A percentile compares a stretch with the other conserved stretches of the same genome.
phyloP scores from a whole-genome alignment of 768 basidiomycete species.

The Kwoniella sp. region DNA sequence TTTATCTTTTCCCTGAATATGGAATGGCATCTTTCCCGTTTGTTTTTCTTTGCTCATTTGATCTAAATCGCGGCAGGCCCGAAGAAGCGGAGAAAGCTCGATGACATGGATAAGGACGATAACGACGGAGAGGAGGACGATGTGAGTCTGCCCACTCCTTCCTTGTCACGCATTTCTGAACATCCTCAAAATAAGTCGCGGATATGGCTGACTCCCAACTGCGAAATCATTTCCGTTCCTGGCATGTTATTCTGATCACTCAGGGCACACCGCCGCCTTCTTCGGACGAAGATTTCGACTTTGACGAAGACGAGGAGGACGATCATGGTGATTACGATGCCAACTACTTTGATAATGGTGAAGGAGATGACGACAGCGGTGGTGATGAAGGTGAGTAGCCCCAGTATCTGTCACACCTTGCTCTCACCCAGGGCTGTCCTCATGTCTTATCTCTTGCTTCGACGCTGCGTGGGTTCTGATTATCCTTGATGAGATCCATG shows the following conservation, averaged over 20 bases:
- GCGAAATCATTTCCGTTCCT: too few relatives aligned
- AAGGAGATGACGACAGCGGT: conserved; percentile 49
- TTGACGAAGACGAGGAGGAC: conserved; percentile 41
- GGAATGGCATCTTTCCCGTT: neutral
- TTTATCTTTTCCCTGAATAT: too few relatives aligned
- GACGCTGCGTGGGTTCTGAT: too few relatives aligned
- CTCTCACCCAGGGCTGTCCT: neutral
- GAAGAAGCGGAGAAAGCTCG: conserved; percentile 22
- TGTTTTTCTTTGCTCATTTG: neutral
- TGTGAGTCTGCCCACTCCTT: conserved; percentile 21
- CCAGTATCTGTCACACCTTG: neutral
- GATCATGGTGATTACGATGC: conserved; percentile 52
- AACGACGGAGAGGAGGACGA: conserved; percentile 36
- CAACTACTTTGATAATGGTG: conserved; percentile 54
- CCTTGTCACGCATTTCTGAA: neutral
- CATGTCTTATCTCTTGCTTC: too few relatives aligned
- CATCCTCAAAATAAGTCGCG: neutral
- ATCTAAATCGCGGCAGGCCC: neutral
- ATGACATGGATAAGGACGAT: conserved; percentile 23
- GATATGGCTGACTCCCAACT: neutral
- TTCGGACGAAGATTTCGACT: conserved; percentile 43
- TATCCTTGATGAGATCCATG: neutral
- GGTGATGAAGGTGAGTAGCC: conserved; percentile 42
- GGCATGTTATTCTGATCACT: neutral
- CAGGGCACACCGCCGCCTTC: conserved; percentile 31